These are phyloP conservation scores for Suillus fuscotomentosus DNA, from an alignment of 768 basidiomycete species.

Conservation along the genomic window DNA sequence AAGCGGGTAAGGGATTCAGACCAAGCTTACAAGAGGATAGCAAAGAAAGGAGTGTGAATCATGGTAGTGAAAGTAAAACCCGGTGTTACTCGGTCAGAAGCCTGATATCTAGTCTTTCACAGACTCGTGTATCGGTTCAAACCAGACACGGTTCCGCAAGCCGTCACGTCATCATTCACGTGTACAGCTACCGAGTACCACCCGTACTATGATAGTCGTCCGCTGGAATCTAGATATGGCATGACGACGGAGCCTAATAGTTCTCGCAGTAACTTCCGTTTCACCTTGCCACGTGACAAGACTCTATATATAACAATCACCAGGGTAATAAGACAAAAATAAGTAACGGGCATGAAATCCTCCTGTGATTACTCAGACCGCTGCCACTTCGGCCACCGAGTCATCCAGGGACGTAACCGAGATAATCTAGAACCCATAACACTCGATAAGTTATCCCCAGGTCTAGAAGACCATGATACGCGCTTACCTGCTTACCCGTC, in stretches of 20 bases:
- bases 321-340: no score
- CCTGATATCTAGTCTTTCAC: neutral
- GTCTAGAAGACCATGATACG: neutral
- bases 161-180: neutral
- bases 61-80: neutral
- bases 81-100: neutral
- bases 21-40: neutral
- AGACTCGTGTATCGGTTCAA: neutral
- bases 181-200: no score
- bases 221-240: no score
- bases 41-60: neutral
- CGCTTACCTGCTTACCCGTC: conserved; percentile 82
- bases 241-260: no score
- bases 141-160: neutral
- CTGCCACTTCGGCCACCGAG: neutral
- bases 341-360: neutral
- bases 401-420: conserved; percentile 39
- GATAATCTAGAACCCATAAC: conserved; percentile 29
- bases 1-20: neutral
- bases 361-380: no score
- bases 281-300: neutral
- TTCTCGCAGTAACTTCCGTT: no score
- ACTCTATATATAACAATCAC: no score
- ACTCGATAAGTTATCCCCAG: neutral
- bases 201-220: no score